phyloP scores from a whole-genome alignment of 2,329 filamentous ascomycete genomes.

The Fusarium fujikuroi region DNA sequence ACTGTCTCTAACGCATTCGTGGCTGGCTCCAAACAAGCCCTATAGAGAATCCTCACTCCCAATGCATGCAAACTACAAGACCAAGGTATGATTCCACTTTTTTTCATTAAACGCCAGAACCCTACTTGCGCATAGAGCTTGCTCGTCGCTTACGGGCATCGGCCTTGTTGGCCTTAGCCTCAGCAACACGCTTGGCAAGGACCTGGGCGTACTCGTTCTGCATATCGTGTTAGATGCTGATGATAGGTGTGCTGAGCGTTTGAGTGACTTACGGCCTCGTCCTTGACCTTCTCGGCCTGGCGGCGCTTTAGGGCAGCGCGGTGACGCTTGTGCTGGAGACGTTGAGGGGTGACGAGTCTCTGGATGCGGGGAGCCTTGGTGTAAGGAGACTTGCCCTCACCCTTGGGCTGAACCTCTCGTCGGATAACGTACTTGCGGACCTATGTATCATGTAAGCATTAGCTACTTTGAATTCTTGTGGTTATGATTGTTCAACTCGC shows the following conservation, averaged over 20 bases:
- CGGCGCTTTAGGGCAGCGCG: conserved; percentile 98
- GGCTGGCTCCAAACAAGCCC: conserved; percentile 46
- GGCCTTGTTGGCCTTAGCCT: conserved; percentile 93
- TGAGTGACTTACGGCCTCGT: conserved; percentile 85
- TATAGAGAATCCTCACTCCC: conserved; percentile 52
- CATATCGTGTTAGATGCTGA: background rate
- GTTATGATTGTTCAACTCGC: conserved; percentile 38
- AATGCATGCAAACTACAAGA: conserved; percentile 56
- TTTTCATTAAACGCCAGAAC: conserved; percentile 50
- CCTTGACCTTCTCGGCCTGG: conserved; percentile 96
- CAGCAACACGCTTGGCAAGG: conserved; percentile 95
- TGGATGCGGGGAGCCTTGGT: conserved; percentile 99
- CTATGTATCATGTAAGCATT: conserved; percentile 62
- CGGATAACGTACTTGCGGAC: conserved; percentile 99
- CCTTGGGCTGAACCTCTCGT: conserved; percentile 96
- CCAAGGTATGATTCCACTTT: conserved; percentile 51
- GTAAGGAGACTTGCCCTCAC: conserved; percentile 97
- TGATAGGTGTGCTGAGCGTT: no score
- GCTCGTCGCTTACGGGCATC: conserved; percentile 97
- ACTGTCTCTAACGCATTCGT: conserved; percentile 55
- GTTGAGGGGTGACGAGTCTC: conserved; percentile 98
- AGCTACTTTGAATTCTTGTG: conserved; percentile 45
- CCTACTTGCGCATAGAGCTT: conserved; percentile 93
- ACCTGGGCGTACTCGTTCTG: conserved; percentile 97
- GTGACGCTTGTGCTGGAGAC: conserved; percentile 99